Conservation (phyloP, 2,329 filamentous ascomycete species). For the Thyridium curvatum region DNA sequence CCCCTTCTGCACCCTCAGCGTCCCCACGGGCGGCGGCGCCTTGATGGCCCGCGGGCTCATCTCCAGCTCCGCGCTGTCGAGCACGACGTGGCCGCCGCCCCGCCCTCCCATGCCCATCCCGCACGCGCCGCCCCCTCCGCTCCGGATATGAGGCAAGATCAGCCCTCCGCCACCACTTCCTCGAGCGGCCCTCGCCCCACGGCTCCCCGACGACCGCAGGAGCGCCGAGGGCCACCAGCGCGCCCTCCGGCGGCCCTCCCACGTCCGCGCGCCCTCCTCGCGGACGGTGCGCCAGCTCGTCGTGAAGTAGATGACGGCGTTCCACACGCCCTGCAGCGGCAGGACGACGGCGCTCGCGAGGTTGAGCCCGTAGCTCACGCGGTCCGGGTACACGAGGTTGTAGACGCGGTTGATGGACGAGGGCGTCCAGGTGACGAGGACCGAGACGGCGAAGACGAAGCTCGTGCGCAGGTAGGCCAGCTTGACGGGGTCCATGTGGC, state of each 20-base stretch:
- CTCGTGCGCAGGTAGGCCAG: conserved; percentile 54
- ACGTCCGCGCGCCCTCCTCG: conserved; percentile 13
- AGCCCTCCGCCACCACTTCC: not conserved
- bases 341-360: conserved; percentile 65
- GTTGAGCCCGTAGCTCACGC: conserved; percentile 57
- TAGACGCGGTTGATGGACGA: conserved; percentile 72
- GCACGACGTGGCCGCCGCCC: not conserved
- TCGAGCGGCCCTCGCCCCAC: not conserved
- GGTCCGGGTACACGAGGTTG: conserved; percentile 49
- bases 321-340: conserved; percentile 76
- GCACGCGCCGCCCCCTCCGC: not conserved
- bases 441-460: conserved; percentile 54
- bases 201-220: not conserved
- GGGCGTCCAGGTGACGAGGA: conserved; percentile 56
- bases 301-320: conserved; percentile 68
- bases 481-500: conserved; percentile 49
- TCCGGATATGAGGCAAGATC: not conserved
- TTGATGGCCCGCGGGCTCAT: conserved; percentile 2
- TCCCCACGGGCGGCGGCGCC: conserved; percentile 2
- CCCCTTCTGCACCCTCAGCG: conserved; percentile 11
- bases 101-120: not conserved
- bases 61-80: conserved; percentile 3
- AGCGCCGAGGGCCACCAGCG: not conserved
- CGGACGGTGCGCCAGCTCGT: conserved; percentile 45
- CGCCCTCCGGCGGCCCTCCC: conserved; percentile 5